A percentile compares a stretch with the other conserved stretches of the same genome.
phyloP scores from a whole-genome alignment of 1,139 yeast species.

The Hanseniaspora sp. region DNA sequence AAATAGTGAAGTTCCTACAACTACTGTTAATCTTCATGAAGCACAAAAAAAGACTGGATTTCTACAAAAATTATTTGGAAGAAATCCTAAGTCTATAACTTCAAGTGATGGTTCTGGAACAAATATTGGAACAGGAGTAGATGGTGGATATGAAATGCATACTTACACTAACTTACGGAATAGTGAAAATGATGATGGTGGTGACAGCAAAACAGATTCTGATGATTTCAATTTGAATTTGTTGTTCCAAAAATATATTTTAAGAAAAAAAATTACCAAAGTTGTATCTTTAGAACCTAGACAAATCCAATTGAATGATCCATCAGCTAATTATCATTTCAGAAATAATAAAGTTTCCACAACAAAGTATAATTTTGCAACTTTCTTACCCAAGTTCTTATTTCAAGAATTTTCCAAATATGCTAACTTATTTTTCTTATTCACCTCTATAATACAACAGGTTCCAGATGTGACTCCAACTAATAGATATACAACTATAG shows the following conservation, averaged over 20 bases:
- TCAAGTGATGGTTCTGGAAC: not conserved
- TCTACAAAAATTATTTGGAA: constrained; percentile 20
- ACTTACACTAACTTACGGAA: constrained; percentile 22
- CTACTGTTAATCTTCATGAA: constrained; percentile 4
- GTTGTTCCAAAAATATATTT: constrained; percentile 38
- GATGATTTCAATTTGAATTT: constrained; percentile 46
- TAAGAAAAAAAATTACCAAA: constrained; percentile 27
- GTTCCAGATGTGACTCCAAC: constrained; percentile 96
- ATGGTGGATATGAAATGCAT: constrained; percentile 26
- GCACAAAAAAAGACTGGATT: constrained; percentile 19
- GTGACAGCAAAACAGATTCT: constrained; percentile 23
- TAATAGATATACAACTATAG: constrained; percentile 87
- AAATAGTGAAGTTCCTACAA: not conserved
- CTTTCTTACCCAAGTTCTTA: constrained; percentile 85
- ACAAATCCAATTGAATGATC: constrained; percentile 56
- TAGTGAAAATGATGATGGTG: constrained; percentile 20
- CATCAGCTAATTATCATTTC: constrained; percentile 45
- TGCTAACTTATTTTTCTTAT: constrained; percentile 86
- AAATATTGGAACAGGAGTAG: constrained; percentile 24
- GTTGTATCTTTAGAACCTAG: constrained; percentile 44
- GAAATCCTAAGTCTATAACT: constrained; percentile 15
- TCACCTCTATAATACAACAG: constrained; percentile 90
- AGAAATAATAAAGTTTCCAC: constrained; percentile 84
- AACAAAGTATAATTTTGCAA: constrained; percentile 89
- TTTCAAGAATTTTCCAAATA: constrained; percentile 96